Evolutionary conservation across 169 alveolate species (phyloP), one percentile per base, ranked within the genome.

Genomic region (Theileria equi): DNA sequence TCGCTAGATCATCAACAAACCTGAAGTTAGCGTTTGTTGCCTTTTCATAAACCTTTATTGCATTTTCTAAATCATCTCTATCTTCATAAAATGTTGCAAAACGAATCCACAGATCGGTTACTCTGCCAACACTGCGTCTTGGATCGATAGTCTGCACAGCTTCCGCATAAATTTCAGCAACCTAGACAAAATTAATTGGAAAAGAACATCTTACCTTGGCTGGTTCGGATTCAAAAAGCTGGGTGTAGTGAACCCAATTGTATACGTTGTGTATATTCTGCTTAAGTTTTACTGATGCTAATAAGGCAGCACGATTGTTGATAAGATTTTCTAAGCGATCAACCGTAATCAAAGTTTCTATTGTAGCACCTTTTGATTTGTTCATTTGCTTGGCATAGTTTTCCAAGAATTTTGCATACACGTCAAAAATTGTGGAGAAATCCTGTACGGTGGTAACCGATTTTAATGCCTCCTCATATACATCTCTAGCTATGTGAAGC

Each of bases 181-280:
- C 40, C 72, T 38, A 38, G n/a, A 38, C n/a, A 38, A 38, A 13
- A 38, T 38, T 13, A 38, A 13, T 13, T 38, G n/a, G 13, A 38
- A 38, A 13, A 38, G n/a, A 13, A 38, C n/a, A n/a, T n/a, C 45
- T 13, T 13, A 38, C 43, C 50, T 38, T 77, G 13, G 47, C 17
- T 3, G 60, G 32, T 43, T 77, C 86, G 13, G 32, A 41, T 31
- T 67, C 36, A 55, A 58, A 32, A 54, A 77, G 76, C 25, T 82
- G 73, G 16, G 78, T 89, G 10, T 91, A 67, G 66, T 91, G 83
- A 19, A 92, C 70, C 98, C 98, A 94, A 59, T 92, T 95, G 58
- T 91, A 84, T 26, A 92, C 95, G 84, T 92, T 92, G 88, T 92
- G 93, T 13, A 96, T 95, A 70, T 94, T 94, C 71, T 92, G 93